These are phyloP conservation scores for Aspergillus ostianus DNA, from an alignment of 495 filamentous ascomycete genomes.

Conservation along the genomic window DNA sequence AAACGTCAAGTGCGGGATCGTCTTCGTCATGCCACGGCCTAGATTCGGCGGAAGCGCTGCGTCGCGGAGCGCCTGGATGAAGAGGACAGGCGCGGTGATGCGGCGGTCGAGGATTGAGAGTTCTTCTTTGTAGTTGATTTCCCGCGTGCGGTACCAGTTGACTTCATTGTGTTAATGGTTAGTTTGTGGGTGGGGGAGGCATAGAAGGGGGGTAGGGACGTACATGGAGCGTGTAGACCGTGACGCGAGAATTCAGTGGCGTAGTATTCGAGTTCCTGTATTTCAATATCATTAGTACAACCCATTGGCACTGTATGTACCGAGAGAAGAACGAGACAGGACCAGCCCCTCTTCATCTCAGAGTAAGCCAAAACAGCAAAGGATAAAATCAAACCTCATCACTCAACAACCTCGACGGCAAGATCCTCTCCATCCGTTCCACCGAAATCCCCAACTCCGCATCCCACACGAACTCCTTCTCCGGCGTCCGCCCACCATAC, in stretches of 20 bases:
- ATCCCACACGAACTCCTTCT: slow-evolving; percentile 54
- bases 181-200: neutral
- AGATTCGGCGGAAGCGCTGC: slow-evolving; percentile 63
- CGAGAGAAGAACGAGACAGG: no score
- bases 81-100: slow-evolving; percentile 68
- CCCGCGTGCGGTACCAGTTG: slow-evolving; percentile 77
- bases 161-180: slow-evolving; percentile 33
- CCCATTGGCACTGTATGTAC: no score
- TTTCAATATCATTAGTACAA: slow-evolving; percentile 16
- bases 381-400: slow-evolving; percentile 42
- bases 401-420: slow-evolving; percentile 53
- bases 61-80: slow-evolving; percentile 72
- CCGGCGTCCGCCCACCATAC: slow-evolving; percentile 60
- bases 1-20: slow-evolving; percentile 57
- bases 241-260: slow-evolving; percentile 63
- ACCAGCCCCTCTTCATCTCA: no score
- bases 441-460: slow-evolving; percentile 55
- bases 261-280: slow-evolving; percentile 73
- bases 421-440: slow-evolving; percentile 49
- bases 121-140: slow-evolving; percentile 78
- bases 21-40: slow-evolving; percentile 63
- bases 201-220: slow-evolving; percentile 17
- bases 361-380: no score
- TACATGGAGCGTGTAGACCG: slow-evolving; percentile 74
- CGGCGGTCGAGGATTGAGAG: slow-evolving; percentile 43